Evolutionary conservation across 2,329 filamentous ascomycete genomes (phyloP).

Genomic region (Fusarium avenaceum): DNA sequence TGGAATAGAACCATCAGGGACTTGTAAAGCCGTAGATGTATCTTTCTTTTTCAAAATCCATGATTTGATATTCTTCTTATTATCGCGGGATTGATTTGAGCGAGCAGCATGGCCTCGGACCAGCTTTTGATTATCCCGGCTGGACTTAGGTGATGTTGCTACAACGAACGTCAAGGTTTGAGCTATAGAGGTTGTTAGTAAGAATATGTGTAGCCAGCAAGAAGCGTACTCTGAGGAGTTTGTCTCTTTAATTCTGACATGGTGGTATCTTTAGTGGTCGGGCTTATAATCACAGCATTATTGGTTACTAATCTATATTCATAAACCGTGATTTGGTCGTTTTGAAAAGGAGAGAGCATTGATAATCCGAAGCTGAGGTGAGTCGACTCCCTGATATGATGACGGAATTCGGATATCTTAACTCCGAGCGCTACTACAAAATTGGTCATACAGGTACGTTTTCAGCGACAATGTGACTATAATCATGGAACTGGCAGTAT

Average conservation of each 20-base stretch:
- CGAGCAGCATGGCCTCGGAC: constrained; percentile 32
- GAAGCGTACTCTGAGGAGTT: neutral
- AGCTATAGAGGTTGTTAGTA: neutral
- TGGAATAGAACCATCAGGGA: constrained; percentile 22
- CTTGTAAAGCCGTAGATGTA: neutral
- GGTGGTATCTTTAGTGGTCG: too few species aligned
- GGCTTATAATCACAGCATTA: too few species aligned
- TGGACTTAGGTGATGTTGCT: constrained; percentile 1
- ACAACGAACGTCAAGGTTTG: constrained; percentile 25
- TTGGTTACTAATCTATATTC: too few species aligned
- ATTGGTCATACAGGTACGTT: neutral
- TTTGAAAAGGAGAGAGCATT: too few species aligned
- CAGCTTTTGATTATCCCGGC: constrained; percentile 1
- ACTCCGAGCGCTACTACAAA: constrained; percentile 6
- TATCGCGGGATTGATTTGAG: neutral
- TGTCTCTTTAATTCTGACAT: neutral
- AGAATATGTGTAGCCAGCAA: rapidly evolving
- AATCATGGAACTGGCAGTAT: too few species aligned
- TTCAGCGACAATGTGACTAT: neutral
- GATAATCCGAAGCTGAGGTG: rapidly evolving
- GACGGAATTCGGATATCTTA: constrained; percentile 3
- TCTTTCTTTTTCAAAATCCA: constrained; percentile 31
- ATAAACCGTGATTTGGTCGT: too few species aligned
- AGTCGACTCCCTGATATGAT: neutral
- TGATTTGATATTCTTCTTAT: constrained; percentile 5